Evolutionary conservation across 495 filamentous ascomycete genomes (phyloP), one percentile per base, ranked within the genome.

Genomic region (Pseudevernia furfuracea): DNA sequence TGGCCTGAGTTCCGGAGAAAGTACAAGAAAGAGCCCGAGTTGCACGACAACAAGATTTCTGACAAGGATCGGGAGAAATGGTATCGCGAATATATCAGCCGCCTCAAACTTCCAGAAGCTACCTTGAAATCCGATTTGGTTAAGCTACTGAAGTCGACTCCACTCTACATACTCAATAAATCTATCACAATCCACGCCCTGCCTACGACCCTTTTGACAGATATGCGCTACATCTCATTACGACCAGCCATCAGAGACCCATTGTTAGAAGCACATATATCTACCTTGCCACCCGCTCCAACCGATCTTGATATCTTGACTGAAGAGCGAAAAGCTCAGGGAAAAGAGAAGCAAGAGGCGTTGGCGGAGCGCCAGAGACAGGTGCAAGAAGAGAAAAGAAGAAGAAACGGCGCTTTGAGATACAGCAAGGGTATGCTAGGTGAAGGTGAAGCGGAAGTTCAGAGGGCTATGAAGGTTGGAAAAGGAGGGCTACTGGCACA

Each of bases 1-100:
- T 98, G 94, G 94, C 86, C 89, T 0, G 94, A 98, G 71, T 98
- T 98, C 73, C 90, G 90, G 67, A 82, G 93, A 38, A 97, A 96
- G 70, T 94, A 86, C 69, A 87, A 87, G 65, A 91, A 88, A 65
- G 91, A 93, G 62, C 71, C 82, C 0, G 84, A 85, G 60, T 95
- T 97, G 92, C 86, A 84, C 58, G 87, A 92, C 67, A 72, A 83
- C 10, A 83, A 87, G 55, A 71, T 97, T 36, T 74, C 77, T 1
- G 95, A 98, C 71, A 95, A 92, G 70, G 92, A 97, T 64, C 83
- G 91, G 4, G 94, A 98, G 72, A 95, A 90, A 74, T 82, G 84
- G 74, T 98, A 96, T 72, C 86, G 95, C 37, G 94, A 97, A 44
- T 85, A 93, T 69, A 88, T 96, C 68, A 82, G 81, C 58, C 82